Evolutionary conservation across 257 asterid species (phyloP).

Genomic region (Nicotiana noctiflora): DNA sequence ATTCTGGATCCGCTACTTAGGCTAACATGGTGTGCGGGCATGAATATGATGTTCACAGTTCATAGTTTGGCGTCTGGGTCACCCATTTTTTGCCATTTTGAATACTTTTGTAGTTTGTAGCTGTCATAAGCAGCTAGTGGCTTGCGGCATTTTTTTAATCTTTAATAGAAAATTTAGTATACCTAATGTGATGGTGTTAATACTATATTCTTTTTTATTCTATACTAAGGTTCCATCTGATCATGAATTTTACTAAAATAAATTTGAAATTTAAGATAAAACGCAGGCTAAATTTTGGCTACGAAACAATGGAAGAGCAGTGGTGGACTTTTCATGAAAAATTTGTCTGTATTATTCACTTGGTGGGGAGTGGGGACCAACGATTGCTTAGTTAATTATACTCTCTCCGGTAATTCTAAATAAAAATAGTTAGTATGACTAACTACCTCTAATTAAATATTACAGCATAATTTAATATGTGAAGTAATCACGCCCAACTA

Average conservation of each 20-base stretch:
- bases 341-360: background rate
- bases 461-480: no score
- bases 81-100: no score
- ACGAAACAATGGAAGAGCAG: background rate
- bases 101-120: background rate
- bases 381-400: background rate
- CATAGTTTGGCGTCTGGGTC: no score
- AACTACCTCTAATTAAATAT: no score
- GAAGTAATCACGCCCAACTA: no score
- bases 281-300: background rate
- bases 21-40: background rate
- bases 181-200: background rate
- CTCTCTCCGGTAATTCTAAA: no score
- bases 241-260: no score
- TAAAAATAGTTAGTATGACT: no score
- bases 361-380: background rate
- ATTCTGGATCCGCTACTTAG: background rate
- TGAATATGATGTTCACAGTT: no score
- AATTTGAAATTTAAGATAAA: no score
- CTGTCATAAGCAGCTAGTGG: background rate
- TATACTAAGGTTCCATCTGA: background rate
- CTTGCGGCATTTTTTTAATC: background rate
- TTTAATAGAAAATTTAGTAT: background rate
- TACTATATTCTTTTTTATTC: background rate
- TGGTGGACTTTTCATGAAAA: background rate